Conservation (phyloP, 2,329 filamentous ascomycete species). For the Exophiala lecanii-corni region DNA sequence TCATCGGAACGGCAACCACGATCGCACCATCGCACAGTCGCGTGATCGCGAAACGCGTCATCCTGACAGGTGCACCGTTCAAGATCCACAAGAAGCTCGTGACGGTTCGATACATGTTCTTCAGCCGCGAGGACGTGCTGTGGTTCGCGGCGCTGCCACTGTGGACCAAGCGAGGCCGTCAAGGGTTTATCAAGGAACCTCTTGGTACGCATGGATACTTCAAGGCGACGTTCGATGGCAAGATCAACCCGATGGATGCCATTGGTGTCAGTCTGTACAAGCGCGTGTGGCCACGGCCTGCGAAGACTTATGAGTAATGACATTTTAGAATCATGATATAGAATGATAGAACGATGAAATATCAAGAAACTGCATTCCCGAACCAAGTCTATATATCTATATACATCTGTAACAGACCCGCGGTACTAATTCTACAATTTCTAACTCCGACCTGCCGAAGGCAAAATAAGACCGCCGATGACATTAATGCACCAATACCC, state of each 20-base stretch:
- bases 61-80: conserved; percentile 92
- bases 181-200: conserved; percentile 88
- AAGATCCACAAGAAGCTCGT: conserved; percentile 99
- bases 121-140: conserved; percentile 87
- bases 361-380: neutral
- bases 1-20: conserved; percentile 83
- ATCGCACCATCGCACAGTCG: conserved; percentile 69
- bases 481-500: too few relatives aligned
- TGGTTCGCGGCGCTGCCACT: conserved; percentile 97
- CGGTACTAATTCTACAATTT: too few relatives aligned
- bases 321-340: neutral
- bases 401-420: neutral
- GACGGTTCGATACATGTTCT: conserved; percentile 99
- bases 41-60: conserved; percentile 87
- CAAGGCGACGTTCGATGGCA: conserved; percentile 95
- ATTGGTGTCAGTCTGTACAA: conserved; percentile 88
- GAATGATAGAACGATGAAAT: neutral
- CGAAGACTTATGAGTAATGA: conserved; percentile 33
- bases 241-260: conserved; percentile 92
- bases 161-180: conserved; percentile 86
- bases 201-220: conserved; percentile 99
- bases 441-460: too few relatives aligned
- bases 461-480: too few relatives aligned
- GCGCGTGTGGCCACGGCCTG: conserved; percentile 72
- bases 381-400: neutral